Evolutionary conservation across 2,329 filamentous ascomycete species (phyloP).

Genomic region (Beauveria varroae): DNA sequence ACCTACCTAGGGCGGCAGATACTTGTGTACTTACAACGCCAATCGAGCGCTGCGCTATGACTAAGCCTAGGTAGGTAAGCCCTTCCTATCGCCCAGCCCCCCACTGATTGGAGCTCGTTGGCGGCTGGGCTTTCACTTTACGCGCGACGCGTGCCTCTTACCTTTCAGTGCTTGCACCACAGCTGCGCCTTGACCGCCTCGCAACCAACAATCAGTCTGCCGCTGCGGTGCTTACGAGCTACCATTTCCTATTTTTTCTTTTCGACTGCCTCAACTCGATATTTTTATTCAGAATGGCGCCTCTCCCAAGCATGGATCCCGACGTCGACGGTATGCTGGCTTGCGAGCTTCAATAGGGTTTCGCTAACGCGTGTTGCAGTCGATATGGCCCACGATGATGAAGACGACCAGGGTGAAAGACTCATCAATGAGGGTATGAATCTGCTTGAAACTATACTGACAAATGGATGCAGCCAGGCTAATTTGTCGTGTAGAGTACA

Average conservation of each 20-base stretch:
- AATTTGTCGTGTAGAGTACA: conserved; percentile 63
- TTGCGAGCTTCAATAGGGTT: background rate
- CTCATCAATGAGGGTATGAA: conserved; percentile 82
- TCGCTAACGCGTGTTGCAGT: conserved; percentile 18
- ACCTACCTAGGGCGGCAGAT: background rate
- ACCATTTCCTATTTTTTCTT: background rate
- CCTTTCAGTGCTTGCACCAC: conserved; percentile 23
- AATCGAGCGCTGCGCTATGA: background rate
- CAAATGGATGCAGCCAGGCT: background rate
- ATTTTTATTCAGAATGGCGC: conserved; percentile 23
- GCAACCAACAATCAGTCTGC: background rate
- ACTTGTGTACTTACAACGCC: background rate
- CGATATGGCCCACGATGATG: conserved; percentile 52
- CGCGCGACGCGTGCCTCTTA: conserved; percentile 29
- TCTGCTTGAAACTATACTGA: too few species aligned
- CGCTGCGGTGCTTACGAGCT: background rate
- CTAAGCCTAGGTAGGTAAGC: conserved; percentile 7
- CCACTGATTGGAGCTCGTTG: background rate
- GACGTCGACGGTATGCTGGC: conserved; percentile 28
- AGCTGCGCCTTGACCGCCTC: background rate
- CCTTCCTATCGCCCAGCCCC: background rate
- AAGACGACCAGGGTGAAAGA: conserved; percentile 69
- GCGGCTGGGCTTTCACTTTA: conserved; percentile 23
- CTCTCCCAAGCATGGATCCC: conserved; percentile 27
- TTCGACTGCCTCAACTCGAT: background rate